Percentiles rank a stretch among this genome's conserved stretches.
Conservation (phyloP, 2,329 filamentous ascomycete species). For the Hypoxylon sp. region DNA sequence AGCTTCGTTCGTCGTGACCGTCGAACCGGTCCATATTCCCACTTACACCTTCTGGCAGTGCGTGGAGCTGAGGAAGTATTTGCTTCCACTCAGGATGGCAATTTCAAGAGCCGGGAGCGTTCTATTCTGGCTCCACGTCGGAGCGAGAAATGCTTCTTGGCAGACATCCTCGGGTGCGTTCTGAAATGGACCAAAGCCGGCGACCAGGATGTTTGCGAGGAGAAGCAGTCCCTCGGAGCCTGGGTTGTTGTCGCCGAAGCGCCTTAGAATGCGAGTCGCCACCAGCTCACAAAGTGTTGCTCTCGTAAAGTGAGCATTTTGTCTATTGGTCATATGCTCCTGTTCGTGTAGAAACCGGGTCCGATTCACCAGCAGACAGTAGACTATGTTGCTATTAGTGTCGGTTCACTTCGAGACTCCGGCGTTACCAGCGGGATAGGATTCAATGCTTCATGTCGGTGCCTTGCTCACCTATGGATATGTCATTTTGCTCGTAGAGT, state of each 20-base stretch:
- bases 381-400: conserved; percentile 60
- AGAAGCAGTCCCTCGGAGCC: conserved; percentile 75
- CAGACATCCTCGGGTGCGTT: conserved; percentile 75
- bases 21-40: neutral
- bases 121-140: conserved; percentile 58
- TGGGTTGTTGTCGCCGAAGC: conserved; percentile 79
- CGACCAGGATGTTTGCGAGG: conserved; percentile 80
- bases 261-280: conserved; percentile 77
- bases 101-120: conserved; percentile 82
- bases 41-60: conserved; percentile 77
- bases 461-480: conserved; percentile 70
- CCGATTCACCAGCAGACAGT: conserved; percentile 83
- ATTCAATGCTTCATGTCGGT: neutral
- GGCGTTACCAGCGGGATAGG: neutral
- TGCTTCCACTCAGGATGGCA: conserved; percentile 83
- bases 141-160: conserved; percentile 61
- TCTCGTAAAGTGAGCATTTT: conserved; percentile 81
- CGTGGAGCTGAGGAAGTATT: conserved; percentile 77
- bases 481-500: conserved; percentile 79
- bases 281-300: conserved; percentile 83
- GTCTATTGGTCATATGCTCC: conserved; percentile 75
- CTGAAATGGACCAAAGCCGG: conserved; percentile 86
- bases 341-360: conserved; percentile 83
- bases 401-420: conserved; percentile 16
- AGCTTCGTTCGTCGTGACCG: conserved; percentile 10